Evolutionary conservation across 495 filamentous ascomycete genomes (phyloP), one percentile per base, ranked within the genome.

Genomic region (Xylaria intraflava): DNA sequence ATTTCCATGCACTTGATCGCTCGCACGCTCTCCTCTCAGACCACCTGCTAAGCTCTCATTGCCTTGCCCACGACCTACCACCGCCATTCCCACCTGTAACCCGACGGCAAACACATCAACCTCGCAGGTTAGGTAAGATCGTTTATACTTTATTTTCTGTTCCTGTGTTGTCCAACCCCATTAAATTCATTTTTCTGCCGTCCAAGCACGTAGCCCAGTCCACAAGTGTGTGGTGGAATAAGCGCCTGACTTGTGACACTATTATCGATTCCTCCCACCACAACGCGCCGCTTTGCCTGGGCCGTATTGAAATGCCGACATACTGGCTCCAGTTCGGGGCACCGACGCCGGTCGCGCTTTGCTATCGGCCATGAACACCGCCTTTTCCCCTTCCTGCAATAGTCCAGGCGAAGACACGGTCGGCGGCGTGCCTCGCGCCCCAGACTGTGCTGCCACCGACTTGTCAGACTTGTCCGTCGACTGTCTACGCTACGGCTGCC

Each of bases 221-320:
- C 52, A 55, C 45, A 49, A 55, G 52, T 49, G 52, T 55, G 52
- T 55, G 52, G 52, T 55, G 52, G 24, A 48, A 55, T 55, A 48
- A 53, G 52, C 52, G 52, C 52, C 52, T 35, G 52, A 47, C 52
- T 55, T 55, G 52, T 55, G 52, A 49, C 52, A 55, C 52, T 55
- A 49, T 55, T 55, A 45, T 43, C 52, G 35, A 54, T 48, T 20
- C 52, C 27, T 49, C 45, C 52, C 52, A 48, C 44, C 52, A 47
- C 52, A 49, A 47, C 51, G 30, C 51, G 43, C 31, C 23, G 19
- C 51, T 54, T 43, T 46, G 42, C 51, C 33, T 47, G 51, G 35
- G 10, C 51, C 35, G 36, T 42, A 6, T 49, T 20, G 52, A 42
- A 55, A 49, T 55, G 52, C 52, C 52, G 52, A 39, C 27, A 42